These are phyloP conservation scores for Linderniella brevidens DNA, from an alignment of 257 asterid species.

Conservation along the genomic window DNA sequence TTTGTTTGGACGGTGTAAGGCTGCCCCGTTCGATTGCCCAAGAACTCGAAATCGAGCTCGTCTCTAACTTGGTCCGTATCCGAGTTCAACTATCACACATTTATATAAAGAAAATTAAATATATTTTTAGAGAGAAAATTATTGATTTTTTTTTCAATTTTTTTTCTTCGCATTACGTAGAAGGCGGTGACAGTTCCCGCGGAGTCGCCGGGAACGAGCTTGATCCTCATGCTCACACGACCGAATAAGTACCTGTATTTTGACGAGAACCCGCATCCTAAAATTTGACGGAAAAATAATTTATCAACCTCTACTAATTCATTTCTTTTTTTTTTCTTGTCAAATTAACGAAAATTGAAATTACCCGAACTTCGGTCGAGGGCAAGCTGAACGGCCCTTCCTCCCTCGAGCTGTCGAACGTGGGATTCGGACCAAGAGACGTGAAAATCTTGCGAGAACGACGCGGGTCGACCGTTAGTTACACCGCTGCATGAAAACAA, in stretches of 20 bases:
- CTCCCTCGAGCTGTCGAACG: constrained; percentile 40
- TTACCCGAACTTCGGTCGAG: constrained; percentile 54
- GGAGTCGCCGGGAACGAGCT: constrained; percentile 50
- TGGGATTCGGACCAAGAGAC: constrained; percentile 47
- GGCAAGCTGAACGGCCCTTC: constrained; percentile 42
- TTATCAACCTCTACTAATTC: background rate
- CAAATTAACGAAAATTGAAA: too few relatives aligned
- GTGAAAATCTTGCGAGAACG: constrained; percentile 37
- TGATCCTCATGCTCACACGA: constrained; percentile 43
- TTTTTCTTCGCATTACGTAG: constrained; percentile 30
- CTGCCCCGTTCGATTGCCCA: constrained; percentile 83
- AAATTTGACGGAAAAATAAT: background rate
- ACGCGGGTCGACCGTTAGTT: constrained; percentile 37
- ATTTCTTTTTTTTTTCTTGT: background rate
- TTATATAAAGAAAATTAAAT: background rate
- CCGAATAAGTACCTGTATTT: constrained; percentile 28
- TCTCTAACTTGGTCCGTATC: constrained; percentile 39
- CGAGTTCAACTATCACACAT: constrained; percentile 54
- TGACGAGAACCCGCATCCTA: constrained; percentile 39
- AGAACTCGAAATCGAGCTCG: constrained; percentile 82
- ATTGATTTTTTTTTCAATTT: background rate
- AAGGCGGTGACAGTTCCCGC: constrained; percentile 55
- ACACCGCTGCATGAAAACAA: constrained; percentile 11
- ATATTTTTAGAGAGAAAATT: background rate
- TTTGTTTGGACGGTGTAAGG: constrained; percentile 87